phyloP scores from a whole-genome alignment of 805 yeast genomes.

The Metschnikowia rubicola region DNA sequence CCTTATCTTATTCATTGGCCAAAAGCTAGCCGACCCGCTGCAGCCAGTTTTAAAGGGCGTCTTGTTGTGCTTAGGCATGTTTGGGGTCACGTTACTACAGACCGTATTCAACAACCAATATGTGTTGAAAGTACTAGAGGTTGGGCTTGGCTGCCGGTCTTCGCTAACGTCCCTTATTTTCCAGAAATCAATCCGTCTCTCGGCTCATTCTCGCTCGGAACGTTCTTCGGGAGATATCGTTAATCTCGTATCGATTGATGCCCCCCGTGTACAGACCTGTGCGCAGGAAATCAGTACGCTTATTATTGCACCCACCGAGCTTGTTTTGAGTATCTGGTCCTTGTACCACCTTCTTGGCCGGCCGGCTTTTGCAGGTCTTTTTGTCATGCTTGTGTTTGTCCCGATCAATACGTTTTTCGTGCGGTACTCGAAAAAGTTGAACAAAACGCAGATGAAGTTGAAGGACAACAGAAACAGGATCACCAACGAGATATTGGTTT shows the following conservation, averaged over 20 bases:
- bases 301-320: conserved; percentile 16
- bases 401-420: conserved; percentile 21
- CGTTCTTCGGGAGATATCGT: conserved; percentile 24
- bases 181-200: conserved; percentile 21
- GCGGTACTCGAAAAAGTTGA: conserved; percentile 12
- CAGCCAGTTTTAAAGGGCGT: conserved; percentile 17
- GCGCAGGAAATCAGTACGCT: conserved; percentile 18
- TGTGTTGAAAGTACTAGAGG: conserved; percentile 49
- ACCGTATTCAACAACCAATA: conserved; percentile 69
- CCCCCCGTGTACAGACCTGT: conserved; percentile 20
- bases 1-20: conserved; percentile 60
- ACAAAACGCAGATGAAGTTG: conserved; percentile 14
- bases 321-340: conserved; percentile 20
- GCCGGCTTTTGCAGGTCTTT: conserved; percentile 21
- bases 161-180: conserved; percentile 23
- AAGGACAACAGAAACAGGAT: conserved; percentile 23
- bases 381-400: conserved; percentile 16
- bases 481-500: conserved; percentile 22
- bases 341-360: conserved; percentile 23
- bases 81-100: conserved; percentile 54
- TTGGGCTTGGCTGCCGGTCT: conserved; percentile 44
- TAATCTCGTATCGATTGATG: conserved; percentile 24
- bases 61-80: conserved; percentile 40
- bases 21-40: conserved; percentile 17
- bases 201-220: conserved; percentile 16